Evolutionary conservation across 352 stramenopile genomes (phyloP), one percentile per base, ranked within the genome.

Genomic region (Phytophthora lateralis): DNA sequence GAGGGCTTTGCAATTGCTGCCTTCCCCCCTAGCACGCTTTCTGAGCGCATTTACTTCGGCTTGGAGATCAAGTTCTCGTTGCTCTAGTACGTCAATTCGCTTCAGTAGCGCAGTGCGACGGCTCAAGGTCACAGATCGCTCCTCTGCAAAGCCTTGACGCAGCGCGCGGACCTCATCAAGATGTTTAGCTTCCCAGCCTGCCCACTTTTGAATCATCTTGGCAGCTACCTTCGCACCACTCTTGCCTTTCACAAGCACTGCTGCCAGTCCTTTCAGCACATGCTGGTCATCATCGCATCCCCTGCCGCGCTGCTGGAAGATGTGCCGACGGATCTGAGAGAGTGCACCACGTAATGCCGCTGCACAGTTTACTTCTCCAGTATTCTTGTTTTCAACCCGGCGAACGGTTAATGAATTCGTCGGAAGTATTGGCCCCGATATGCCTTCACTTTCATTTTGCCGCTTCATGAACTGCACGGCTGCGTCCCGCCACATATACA

Each of bases 141-240:
- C 47, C 26, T 72, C 58, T 26, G 43, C 54, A 60, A 63, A 62
- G 14, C 63, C 49, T 52, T 50, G 57, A 8, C 57, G 59, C 45
- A 75, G 21, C 12, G 41, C 26, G 12, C 44, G 62, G 17, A 72
- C 24, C 44, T 75, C 67, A 6, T 66, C 35, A 10, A 71, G 26
- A 37, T 75, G 67, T 6, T 52, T 63, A 2, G 37, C 57, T 57
- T 75, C 62, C 67, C 67, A 75, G 10, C 54, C 42, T 20, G 67
- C 62, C 67, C 67, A 75, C 18, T 69, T 47, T 38, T 61, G 56
- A 51, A 75, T 50, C 15, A 75, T 69, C 29, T 68, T 69, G 4
- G 67, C 67, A 38, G 67, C 67, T n/a, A 29, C 7, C 27, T 70
- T 70, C 4, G 12, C 46, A 1, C 60, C 47, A 37, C 14, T 55